phyloP scores from a whole-genome alignment of 345 rosid species.

The Isatis tinctoria region DNA sequence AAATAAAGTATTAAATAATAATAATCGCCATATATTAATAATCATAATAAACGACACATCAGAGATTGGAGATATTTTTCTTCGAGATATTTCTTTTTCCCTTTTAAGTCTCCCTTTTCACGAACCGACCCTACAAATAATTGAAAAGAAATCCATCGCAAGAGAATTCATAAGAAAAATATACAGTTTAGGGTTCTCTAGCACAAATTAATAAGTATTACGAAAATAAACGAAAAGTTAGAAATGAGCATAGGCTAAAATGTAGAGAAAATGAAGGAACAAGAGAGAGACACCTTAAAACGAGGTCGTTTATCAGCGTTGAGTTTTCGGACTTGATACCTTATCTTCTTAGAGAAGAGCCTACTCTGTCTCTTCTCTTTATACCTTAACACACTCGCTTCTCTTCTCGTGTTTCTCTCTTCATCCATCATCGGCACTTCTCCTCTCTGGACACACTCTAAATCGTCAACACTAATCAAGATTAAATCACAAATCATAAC shows the following conservation, averaged over 20 bases:
- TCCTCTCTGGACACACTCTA: conserved; percentile 37
- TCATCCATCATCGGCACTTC: conserved; percentile 68
- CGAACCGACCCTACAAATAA: conserved; percentile 60
- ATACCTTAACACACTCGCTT: conserved; percentile 76
- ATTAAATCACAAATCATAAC: neutral
- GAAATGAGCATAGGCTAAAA: neutral
- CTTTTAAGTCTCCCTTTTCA: conserved; percentile 37
- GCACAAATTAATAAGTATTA: neutral
- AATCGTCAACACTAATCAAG: neutral
- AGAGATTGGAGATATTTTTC: conserved; percentile 17
- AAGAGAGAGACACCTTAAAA: conserved; percentile 41
- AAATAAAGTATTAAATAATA: neutral
- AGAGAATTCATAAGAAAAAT: neutral
- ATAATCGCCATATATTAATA: neutral
- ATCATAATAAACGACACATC: neutral
- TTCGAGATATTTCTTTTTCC: neutral
- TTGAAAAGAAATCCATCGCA: conserved; percentile 5
- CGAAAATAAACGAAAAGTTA: neutral
- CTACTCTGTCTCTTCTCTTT: conserved; percentile 69
- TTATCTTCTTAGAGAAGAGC: conserved; percentile 76
- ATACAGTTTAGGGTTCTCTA: neutral
- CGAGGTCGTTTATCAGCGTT: conserved; percentile 81
- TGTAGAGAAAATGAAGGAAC: neutral
- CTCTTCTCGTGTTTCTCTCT: conserved; percentile 60
- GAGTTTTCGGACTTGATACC: conserved; percentile 74